These are phyloP conservation scores for Malus orientalis DNA, from an alignment of 306 rosid species.

Conservation along the genomic window DNA sequence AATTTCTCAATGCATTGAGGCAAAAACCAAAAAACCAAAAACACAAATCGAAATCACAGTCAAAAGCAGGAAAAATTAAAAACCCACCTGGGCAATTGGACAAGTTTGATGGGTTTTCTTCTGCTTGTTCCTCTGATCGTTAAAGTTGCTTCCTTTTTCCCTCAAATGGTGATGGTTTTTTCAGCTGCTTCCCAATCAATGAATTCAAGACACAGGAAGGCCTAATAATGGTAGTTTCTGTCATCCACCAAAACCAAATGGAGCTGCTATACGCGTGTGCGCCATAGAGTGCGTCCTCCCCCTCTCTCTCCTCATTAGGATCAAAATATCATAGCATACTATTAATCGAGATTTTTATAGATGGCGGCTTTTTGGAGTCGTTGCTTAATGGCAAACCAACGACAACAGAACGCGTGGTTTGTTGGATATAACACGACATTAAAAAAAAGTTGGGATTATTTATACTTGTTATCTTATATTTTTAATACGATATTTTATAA, in stretches of 20 bases:
- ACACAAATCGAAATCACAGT: neutral
- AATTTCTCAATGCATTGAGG: neutral
- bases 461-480: too few species aligned
- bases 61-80: neutral
- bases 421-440: neutral
- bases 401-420: conserved; percentile 3
- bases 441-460: too few species aligned
- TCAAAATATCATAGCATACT: neutral
- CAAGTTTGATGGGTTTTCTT: conserved; percentile 6
- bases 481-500: too few species aligned
- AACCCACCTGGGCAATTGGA: conserved; percentile 17
- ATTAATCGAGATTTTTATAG: neutral
- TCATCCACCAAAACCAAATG: neutral
- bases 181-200: neutral
- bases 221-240: conserved; percentile 2
- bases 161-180: neutral
- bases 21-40: neutral
- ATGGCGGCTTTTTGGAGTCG: neutral
- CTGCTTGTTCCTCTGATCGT: neutral
- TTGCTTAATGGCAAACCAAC: neutral
- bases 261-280: conserved; percentile 12
- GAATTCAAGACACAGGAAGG: neutral
- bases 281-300: neutral
- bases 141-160: neutral
- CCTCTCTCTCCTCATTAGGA: neutral